Evolutionary conservation across 208 protist genomes (phyloP).

Genomic region (Angomonas ambiguus): DNA sequence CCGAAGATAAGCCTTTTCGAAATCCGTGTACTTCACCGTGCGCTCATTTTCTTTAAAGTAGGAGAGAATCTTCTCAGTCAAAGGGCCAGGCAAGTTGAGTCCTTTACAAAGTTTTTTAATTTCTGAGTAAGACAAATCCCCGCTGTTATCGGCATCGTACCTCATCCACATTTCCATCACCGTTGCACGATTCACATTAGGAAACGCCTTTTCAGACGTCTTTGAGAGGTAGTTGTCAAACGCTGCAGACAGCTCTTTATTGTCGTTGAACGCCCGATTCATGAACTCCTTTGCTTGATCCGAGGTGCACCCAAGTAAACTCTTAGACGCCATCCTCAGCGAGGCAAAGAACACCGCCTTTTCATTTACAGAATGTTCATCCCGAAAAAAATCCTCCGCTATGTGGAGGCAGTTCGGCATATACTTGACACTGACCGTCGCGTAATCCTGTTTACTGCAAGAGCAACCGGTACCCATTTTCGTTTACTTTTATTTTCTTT

Average conservation of each 20-base stretch:
- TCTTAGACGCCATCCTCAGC: slow-evolving; percentile 31
- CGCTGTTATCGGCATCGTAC: slow-evolving; percentile 59
- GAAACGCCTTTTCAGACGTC: slow-evolving; percentile 13
- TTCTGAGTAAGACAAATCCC: slow-evolving; percentile 42
- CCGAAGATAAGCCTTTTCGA: slow-evolving; percentile 39
- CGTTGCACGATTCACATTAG: slow-evolving; percentile 46
- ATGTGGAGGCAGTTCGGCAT: slow-evolving; percentile 28
- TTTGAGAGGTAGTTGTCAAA: slow-evolving; percentile 36
- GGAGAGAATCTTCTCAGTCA: slow-evolving; percentile 28
- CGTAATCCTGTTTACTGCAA: slow-evolving; percentile 10
- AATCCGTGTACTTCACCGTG: slow-evolving; percentile 37
- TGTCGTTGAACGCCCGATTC: slow-evolving; percentile 30
- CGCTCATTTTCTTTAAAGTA: slow-evolving; percentile 17
- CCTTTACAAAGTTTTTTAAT: slow-evolving; percentile 39
- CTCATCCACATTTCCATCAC: slow-evolving; percentile 72
- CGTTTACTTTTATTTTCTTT: not conserved
- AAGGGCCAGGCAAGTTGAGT: slow-evolving; percentile 47
- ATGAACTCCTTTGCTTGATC: slow-evolving; percentile 49
- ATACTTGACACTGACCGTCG: slow-evolving; percentile 25
- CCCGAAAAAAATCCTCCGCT: slow-evolving; percentile 39
- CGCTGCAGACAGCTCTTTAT: slow-evolving; percentile 22
- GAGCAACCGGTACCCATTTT: slow-evolving; percentile 31
- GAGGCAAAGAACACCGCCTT: slow-evolving; percentile 45
- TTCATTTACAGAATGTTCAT: slow-evolving; percentile 22
- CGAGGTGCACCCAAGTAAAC: slow-evolving; percentile 33